Percentiles rank a stretch among this genome's conserved stretches.
These are phyloP conservation scores for Zygoascus ofunaensis DNA, from an alignment of 805 yeast species.

Conservation along the genomic window DNA sequence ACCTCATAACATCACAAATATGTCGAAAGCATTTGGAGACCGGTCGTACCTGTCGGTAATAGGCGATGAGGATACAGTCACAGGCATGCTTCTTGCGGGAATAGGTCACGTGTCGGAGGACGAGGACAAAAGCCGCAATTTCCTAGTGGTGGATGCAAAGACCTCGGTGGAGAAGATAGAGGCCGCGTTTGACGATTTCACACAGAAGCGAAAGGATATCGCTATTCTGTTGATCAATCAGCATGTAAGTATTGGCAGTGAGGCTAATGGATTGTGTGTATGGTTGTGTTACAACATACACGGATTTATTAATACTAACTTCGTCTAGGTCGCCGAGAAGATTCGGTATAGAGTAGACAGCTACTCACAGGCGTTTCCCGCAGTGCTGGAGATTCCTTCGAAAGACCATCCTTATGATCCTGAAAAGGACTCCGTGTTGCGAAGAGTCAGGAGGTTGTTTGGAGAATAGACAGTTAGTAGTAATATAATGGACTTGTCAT, in stretches of 20 bases:
- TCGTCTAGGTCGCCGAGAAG: conserved; percentile 73
- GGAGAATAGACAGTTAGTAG: conserved; percentile 53
- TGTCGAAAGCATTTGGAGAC: conserved; percentile 32
- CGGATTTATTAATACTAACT: background rate
- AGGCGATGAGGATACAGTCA: conserved; percentile 96
- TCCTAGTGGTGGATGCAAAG: conserved; percentile 71
- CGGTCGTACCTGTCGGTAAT: conserved; percentile 85
- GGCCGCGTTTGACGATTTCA: conserved; percentile 64
- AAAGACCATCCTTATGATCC: conserved; percentile 98
- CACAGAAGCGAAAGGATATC: conserved; percentile 71
- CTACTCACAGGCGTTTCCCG: conserved; percentile 88
- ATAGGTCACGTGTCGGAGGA: conserved; percentile 69
- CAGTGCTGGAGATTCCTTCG: conserved; percentile 91
- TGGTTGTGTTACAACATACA: background rate
- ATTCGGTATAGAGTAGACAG: conserved; percentile 76
- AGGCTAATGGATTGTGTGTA: background rate
- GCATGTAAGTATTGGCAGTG: conserved; percentile 35
- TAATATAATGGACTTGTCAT: no score
- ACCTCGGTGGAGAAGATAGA: conserved; percentile 71
- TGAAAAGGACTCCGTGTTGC: conserved; percentile 89
- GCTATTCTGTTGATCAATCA: conserved; percentile 91
- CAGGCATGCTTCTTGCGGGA: conserved; percentile 93
- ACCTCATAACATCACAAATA: no score
- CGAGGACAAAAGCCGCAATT: conserved; percentile 59
- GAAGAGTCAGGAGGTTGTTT: conserved; percentile 88